Base-by-base conservation (phyloP, 2,329 filamentous ascomycete genomes). In the Trichoderma sp. region DNA sequence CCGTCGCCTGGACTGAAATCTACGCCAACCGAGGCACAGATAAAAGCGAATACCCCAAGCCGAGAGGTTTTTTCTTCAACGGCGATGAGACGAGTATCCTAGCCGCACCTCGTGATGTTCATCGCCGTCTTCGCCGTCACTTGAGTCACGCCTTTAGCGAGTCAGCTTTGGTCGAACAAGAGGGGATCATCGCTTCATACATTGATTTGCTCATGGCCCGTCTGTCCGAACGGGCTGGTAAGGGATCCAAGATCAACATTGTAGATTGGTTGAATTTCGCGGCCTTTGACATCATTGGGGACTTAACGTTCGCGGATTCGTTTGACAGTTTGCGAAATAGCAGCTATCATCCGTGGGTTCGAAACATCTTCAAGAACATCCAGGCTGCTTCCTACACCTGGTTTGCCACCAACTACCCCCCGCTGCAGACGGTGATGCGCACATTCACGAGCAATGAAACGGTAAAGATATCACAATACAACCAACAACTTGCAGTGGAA, bases 281-380 rank as follows among this genome's bases (percentile, higher is more conserved):
- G 32, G 32, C 32, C 32, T 34, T 34, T 34, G 32, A 34, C 32
- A 34, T 34, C 32, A 34, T 34, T 14, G 32, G 32, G 32, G 32
- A 34, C 32, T 34, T 34, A 14, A 79, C 82, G 0, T 86, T 85
- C 73, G 82, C 82, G 18, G 81, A 84, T 53, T 80, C 82, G 1
- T 85, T 84, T 72, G 76, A 76, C 21, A 78, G 79, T 72, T 73
- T 84, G 4, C 72, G 78, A 24, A 76, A 75, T 58, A 73, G 73
- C 60, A 72, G 73, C 26, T 76, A 77, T 57, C 77, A 80, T 24
- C 77, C 77, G 0, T 80, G 76, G 75, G 73, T 80, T 1, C 36
- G 26, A 1, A 65, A 73, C 6, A 75, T 80, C 12, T 77, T 78
- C 57, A 32, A 69, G 5, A 34, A 34, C 32, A 34, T 34, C 32